Base-by-base conservation (phyloP, 768 basidiomycete genomes). In the Lepiota brunneoincarnata region DNA sequence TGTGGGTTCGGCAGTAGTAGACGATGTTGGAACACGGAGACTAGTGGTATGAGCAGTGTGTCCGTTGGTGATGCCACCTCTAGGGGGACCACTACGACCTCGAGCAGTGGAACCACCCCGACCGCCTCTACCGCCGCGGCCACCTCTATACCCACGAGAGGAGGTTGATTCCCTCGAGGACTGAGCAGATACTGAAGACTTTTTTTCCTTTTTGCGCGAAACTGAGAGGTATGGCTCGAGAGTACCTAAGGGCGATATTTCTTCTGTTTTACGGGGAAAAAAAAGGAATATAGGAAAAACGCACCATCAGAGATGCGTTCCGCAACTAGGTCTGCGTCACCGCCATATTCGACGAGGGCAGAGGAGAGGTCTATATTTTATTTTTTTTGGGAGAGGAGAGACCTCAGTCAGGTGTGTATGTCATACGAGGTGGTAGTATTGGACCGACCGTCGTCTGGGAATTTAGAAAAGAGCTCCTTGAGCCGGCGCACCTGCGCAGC, bases 171-270 rank as follows among this genome's bases (percentile, higher is more conserved):
- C 81, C 69, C 83, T 88, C 45, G 84, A 67, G 37, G 72, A 47
- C 38, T 79, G 76, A 36, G 71, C 47, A 26, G 75, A 39, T 17
- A 74, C 46, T 11, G 78, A 61, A 24, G 72, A 56, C 71, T 90
- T 92, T 78, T 92, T 91, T 69, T 93, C 89, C 75, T 91, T 93
- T 81, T 91, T 93, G 69, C 82, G 86, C 58, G 82, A 83, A 54
- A 91, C 91, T 51, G 89, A 82, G 48, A 81, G 90, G 91, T 91
- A 93, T 64, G 86, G 88, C 67, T 85, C 82, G 43, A 79, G 87
- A 59, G 77, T 76, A 63, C 91, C 91, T 93, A 65, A 48, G 28
- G 42, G 45, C 51, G 21, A 47, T 46, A 58, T 47, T 28, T 28
- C 7, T 28, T 28, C 7, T 28, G 54, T 34, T 31, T 63, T 48